Evolutionary conservation across 352 stramenopile genomes (phyloP).

Genomic region (Globisporangium solare): DNA sequence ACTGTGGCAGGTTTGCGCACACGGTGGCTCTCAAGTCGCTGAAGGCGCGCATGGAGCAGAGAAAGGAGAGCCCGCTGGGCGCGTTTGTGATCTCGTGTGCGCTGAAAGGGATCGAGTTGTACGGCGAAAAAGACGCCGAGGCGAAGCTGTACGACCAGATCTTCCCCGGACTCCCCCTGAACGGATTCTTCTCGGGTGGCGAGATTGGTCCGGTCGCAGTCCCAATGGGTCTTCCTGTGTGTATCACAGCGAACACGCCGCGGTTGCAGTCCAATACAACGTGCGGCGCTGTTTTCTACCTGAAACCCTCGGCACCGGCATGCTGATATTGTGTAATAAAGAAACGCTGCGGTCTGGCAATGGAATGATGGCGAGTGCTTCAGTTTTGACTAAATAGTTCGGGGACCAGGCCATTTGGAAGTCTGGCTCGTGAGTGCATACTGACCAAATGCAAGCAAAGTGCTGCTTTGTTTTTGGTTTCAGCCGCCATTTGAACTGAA

Average conservation of each 20-base stretch:
- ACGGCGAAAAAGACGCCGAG: conserved; percentile 19
- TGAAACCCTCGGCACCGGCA: conserved; percentile 18
- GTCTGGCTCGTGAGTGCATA: too few relatives aligned
- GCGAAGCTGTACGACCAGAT: conserved; percentile 16
- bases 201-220: conserved; percentile 34
- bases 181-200: conserved; percentile 30
- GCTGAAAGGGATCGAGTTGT: conserved; percentile 26
- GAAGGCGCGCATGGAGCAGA: conserved; percentile 2
- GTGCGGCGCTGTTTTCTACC: conserved; percentile 37
- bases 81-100: conserved; percentile 28
- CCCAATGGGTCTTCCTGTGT: conserved; percentile 13
- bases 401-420: too few relatives aligned
- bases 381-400: too few relatives aligned
- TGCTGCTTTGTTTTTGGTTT: too few relatives aligned
- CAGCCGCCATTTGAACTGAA: too few relatives aligned
- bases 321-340: neutral
- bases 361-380: neutral
- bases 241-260: conserved; percentile 4
- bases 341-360: neutral
- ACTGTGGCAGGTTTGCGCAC: conserved; percentile 17
- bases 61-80: conserved; percentile 19
- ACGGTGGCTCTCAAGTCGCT: conserved; percentile 12
- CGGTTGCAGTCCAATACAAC: conserved; percentile 43
- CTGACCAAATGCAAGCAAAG: too few relatives aligned
- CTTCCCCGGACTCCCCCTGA: conserved; percentile 22